phyloP scores from a whole-genome alignment of 1,284 basidiomycete genomes.

The Sphaerobolus stellatus region DNA sequence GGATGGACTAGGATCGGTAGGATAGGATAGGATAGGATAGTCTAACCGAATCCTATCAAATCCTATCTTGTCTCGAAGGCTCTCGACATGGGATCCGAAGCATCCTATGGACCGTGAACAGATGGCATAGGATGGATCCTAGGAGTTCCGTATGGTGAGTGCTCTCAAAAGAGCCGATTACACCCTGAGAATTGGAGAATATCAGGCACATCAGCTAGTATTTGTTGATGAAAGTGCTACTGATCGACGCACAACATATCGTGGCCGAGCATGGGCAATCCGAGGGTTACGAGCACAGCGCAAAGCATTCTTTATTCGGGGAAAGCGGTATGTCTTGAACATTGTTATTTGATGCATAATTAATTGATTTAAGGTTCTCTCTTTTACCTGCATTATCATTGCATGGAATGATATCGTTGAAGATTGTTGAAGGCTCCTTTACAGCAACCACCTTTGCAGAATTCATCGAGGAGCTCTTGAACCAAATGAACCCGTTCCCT shows the following conservation, averaged over 20 bases:
- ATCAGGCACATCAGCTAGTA: conserved; percentile 30
- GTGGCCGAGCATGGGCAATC: conserved; percentile 30
- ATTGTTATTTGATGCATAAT: conserved; percentile 10
- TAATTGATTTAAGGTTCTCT: conserved; percentile 27
- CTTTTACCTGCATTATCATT: conserved; percentile 33
- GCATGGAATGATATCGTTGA: conserved; percentile 27
- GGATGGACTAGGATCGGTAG: no score
- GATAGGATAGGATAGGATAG: no score
- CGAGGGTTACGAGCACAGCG: conserved; percentile 23
- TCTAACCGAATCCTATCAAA: no score
- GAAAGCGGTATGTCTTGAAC: conserved; percentile 25
- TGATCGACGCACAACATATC: conserved; percentile 26
- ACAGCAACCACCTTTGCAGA: conserved; percentile 20
- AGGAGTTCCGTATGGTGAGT: no score
- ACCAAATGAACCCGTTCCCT: conserved; percentile 30
- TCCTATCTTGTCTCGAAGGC: no score
- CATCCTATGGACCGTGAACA: no score
- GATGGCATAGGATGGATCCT: no score
- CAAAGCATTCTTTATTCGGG: conserved; percentile 33
- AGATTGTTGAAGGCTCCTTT: conserved; percentile 28
- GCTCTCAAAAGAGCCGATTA: neutral
- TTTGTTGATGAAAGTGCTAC: conserved; percentile 36
- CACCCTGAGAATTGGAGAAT: conserved; percentile 10
- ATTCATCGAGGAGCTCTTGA: conserved; percentile 31
- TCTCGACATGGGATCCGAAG: no score